Base-by-base conservation (phyloP, 495 filamentous ascomycete species). In the Friedmanniomyces simplex region DNA sequence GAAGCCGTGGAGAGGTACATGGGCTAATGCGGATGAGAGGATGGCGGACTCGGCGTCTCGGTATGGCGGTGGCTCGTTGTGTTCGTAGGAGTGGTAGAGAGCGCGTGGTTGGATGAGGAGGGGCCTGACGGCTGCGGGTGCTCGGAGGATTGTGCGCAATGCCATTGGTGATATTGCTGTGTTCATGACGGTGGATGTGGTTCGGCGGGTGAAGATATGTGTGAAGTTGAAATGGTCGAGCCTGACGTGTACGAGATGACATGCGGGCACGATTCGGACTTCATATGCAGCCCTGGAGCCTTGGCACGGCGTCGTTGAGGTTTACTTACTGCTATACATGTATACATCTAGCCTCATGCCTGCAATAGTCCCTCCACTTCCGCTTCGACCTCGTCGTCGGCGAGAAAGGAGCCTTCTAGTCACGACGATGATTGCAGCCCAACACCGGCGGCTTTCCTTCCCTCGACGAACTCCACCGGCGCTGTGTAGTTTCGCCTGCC, bases 1-100 rank as follows among this genome's bases (percentile, higher is more conserved):
- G 78, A 96, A 97, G 67, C 94, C 93, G 68, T 90, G 82, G 28
- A 70, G 55, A 46, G 89, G 89, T 41, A 96, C 84, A 71, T 93
- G 87, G n/a, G 63, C 54, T 65, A 90, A 80, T 25, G 91, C 82
- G 7, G 89, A 79, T 55, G 85, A 76, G 58, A 98, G 89, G 70
- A 96, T 91, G 54, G 81, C 74, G 16, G 74, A 72, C 76, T 96
- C 88, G 61, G 82, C 72, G 41, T 81, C 72, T 51, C 75, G 82
- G 82, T 91, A 96, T 68, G 81, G 73, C 46, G 80, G 63, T 47
- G 80, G 66, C 56, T 77, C 65, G 59, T 81, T 72, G 74, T 84
- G 75, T 58, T 82, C 75, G 67, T 82, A 73, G 22, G 89, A 93
- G 72, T 95, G 88, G 76, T 90, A 95, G 10, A 50, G 24, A 2